Percentiles rank a stretch among this genome's conserved stretches.
These are phyloP conservation scores for Nakazawaea pomicola DNA, from an alignment of 805 yeast genomes.

Conservation along the genomic window DNA sequence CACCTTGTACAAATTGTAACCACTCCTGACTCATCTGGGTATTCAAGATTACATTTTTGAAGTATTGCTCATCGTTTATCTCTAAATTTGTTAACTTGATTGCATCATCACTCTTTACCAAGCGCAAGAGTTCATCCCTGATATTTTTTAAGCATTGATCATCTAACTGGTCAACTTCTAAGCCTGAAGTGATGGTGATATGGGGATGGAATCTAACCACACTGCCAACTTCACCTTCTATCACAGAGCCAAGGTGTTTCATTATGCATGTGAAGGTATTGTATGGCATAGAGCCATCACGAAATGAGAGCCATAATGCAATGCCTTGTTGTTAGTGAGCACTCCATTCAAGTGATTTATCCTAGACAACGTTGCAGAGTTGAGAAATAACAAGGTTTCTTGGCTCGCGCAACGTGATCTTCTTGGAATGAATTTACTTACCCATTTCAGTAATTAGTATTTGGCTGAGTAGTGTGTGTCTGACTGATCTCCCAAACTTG, in stretches of 20 bases:
- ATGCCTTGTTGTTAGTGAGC: constrained; percentile 2
- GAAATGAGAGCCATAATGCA: constrained; percentile 4
- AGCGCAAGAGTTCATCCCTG: neutral
- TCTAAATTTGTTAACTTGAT: neutral
- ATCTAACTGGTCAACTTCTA: neutral
- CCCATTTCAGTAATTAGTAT: no score
- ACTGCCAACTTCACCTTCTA: no score
- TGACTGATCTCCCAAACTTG: no score
- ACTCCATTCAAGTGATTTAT: neutral
- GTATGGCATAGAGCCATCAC: neutral
- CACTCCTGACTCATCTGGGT: neutral
- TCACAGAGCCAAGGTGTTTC: neutral
- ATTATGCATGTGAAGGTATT: neutral
- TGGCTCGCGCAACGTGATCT: no score
- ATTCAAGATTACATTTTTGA: constrained; percentile 1
- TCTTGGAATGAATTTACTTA: no score
- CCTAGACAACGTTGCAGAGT: no score
- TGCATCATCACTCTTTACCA: neutral
- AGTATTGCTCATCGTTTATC: neutral
- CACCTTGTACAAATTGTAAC: neutral
- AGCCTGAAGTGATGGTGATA: constrained; percentile 2
- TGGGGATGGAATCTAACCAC: constrained; percentile 1
- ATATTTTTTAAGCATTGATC: no score
- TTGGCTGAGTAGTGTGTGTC: no score
- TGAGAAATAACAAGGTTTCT: no score